Base-by-base conservation (phyloP, 768 basidiomycete species). In the Podaxis pistillaris region DNA sequence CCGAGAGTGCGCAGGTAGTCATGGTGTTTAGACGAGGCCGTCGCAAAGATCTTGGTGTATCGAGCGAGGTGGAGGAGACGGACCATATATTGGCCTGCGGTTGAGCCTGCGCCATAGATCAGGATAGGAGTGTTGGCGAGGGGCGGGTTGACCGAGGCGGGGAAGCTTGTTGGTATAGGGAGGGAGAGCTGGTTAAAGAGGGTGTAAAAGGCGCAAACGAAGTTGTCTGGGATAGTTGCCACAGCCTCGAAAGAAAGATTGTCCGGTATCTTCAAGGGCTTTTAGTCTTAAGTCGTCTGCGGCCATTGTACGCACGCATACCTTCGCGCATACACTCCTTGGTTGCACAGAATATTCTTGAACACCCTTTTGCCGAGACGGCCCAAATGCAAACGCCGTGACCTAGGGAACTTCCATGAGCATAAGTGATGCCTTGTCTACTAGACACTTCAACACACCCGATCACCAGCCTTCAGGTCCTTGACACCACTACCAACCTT, bases 51-150 rank as follows among this genome's bases (percentile, higher is more conserved):
- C 33, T 73, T 77, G 33, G 68, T 78, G 70, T 80, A 82, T 1
- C 79, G 77, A 3, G 79, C 77, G 6, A 77, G 65, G n/a, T 69
- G 67, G 26, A 82, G 74, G n/a, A 82, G 70, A 63, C 75, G 74
- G 38, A 78, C 59, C 41, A 73, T 67, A 55, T 78, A 81, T 51
- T 75, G 69, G 0, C 78, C 81, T 5, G 75, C 64, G 15, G 75
- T 76, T 11, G 80, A 69, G 3, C 80, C 79, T 12, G 75, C 80
- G 30, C 81, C 81, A 61, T 81, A 82, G 22, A 82, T 67, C 1
- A 82, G 72, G 56, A 83, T 78, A 1, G 81, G 76, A 0, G 65
- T 67, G 19, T 70, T 61, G 1, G 73, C 70, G 22, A 70, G 63
- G 24, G 72, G 70, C 13, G 79, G 76, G 22, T 73, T 30, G 0